These are phyloP conservation scores for Colletotrichum sp. DNA, from an alignment of 2,329 filamentous ascomycete genomes.

Conservation along the genomic window DNA sequence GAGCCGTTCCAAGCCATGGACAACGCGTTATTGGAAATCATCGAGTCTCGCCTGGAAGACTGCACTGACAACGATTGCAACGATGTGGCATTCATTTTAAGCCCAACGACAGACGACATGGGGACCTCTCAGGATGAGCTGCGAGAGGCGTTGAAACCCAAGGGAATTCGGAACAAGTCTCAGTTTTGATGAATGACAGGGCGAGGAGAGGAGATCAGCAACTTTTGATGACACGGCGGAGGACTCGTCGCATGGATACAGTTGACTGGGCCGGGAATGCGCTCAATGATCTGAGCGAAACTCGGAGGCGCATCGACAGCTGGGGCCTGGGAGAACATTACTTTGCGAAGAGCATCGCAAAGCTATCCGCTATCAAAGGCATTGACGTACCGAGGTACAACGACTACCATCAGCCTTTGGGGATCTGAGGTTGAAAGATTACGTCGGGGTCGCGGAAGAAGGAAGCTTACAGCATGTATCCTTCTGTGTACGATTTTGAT, in stretches of 20 bases:
- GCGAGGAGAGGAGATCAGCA: not conserved
- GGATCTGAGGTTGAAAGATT: not conserved
- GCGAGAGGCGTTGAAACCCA: not conserved
- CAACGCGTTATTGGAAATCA: not conserved
- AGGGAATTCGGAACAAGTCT: not conserved
- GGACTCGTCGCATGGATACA: not conserved
- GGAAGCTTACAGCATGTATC: not conserved
- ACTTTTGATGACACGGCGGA: not conserved
- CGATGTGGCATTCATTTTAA: not conserved
- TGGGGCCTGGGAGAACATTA: not conserved
- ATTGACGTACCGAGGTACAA: not conserved
- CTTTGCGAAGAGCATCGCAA: not conserved
- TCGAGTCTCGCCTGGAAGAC: not conserved
- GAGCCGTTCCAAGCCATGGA: not conserved
- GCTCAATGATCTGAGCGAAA: not conserved
- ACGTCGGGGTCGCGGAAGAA: not conserved
- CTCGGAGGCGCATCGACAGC: not conserved
- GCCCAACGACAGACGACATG: not conserved
- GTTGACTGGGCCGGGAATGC: not conserved
- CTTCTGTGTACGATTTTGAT: not conserved
- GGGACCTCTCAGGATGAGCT: not conserved
- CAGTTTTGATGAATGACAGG: not conserved
- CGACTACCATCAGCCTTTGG: not conserved
- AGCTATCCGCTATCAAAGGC: not conserved
- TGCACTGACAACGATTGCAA: not conserved